Percentiles rank a stretch among this genome's conserved stretches.
phyloP scores from a whole-genome alignment of 169 alveolate species.

The Plasmodium cynomolgi region DNA sequence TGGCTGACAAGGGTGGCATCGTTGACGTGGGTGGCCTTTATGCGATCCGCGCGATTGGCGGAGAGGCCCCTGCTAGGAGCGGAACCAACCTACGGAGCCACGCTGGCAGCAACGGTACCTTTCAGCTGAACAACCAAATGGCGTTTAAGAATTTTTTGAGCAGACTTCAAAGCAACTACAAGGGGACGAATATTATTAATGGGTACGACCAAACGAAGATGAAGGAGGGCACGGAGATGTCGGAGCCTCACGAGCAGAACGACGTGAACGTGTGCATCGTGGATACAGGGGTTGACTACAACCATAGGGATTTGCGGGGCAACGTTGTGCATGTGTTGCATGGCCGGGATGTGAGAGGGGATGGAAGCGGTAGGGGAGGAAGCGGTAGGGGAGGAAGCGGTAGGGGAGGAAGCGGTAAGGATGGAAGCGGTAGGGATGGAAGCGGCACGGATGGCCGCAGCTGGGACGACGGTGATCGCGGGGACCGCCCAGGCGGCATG shows the following conservation, averaged over 20 bases:
- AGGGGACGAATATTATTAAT: slow-evolving; percentile 14
- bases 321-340: slow-evolving; percentile 80
- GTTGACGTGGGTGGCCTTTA: neutral
- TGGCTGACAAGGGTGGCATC: too few species aligned
- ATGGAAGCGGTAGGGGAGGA: neutral
- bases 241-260: neutral
- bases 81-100: neutral
- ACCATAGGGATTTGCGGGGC: slow-evolving; percentile 84
- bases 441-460: slow-evolving; percentile 79
- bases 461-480: slow-evolving; percentile 63
- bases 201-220: slow-evolving; percentile 11
- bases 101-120: neutral
- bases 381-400: neutral
- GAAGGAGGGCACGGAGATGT: neutral
- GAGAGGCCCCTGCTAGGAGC: too few species aligned
- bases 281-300: slow-evolving; percentile 90
- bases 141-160: neutral
- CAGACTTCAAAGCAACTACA: neutral
- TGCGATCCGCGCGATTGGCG: too few species aligned
- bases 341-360: slow-evolving; percentile 51
- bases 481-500: slow-evolving; percentile 54
- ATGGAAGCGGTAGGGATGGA: slow-evolving; percentile 78
- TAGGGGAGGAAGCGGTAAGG: slow-evolving; percentile 28
- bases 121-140: neutral
- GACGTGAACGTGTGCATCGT: slow-evolving; percentile 79